Evolutionary conservation across 306 rosid species (phyloP).

Genomic region (Coriaria nepalensis): DNA sequence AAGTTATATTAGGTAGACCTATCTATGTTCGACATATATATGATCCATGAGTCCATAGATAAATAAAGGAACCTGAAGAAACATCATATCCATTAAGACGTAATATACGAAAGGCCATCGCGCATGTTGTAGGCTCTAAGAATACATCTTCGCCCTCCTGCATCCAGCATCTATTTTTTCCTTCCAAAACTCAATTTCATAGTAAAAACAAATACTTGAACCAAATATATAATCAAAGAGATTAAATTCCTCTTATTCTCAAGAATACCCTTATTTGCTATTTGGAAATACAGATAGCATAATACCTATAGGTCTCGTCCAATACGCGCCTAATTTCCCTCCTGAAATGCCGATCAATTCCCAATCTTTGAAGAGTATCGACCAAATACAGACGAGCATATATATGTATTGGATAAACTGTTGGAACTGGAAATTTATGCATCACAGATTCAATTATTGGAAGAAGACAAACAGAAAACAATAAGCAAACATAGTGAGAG

Average conservation of each 20-base stretch:
- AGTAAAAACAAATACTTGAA: too few species aligned
- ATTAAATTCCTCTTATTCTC: too few species aligned
- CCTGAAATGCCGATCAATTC: conserved; percentile 51
- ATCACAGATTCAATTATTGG: background rate
- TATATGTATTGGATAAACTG: conserved; percentile 54
- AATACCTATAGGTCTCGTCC: conserved; percentile 67
- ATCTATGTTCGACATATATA: background rate
- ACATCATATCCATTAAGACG: conserved; percentile 61
- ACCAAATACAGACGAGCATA: conserved; percentile 59
- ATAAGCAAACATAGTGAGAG: conserved; percentile 7
- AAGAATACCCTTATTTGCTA: conserved; percentile 10
- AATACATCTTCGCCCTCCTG: conserved; percentile 55
- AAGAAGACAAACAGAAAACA: conserved; percentile 4
- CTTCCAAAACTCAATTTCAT: too few species aligned
- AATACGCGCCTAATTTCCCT: conserved; percentile 49
- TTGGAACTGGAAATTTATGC: conserved; percentile 44
- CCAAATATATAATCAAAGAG: too few species aligned
- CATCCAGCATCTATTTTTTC: conserved; percentile 40
- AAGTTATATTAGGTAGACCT: conserved; percentile 1
- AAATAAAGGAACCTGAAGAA: conserved; percentile 40
- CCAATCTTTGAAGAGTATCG: conserved; percentile 62
- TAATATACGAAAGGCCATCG: conserved; percentile 65
- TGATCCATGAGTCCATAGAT: conserved; percentile 2
- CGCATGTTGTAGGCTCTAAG: conserved; percentile 54
- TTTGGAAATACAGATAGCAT: conserved; percentile 9